These are phyloP conservation scores for Pestalotiopsis sp. DNA, from an alignment of 2,329 filamentous ascomycete species.

Conservation along the genomic window DNA sequence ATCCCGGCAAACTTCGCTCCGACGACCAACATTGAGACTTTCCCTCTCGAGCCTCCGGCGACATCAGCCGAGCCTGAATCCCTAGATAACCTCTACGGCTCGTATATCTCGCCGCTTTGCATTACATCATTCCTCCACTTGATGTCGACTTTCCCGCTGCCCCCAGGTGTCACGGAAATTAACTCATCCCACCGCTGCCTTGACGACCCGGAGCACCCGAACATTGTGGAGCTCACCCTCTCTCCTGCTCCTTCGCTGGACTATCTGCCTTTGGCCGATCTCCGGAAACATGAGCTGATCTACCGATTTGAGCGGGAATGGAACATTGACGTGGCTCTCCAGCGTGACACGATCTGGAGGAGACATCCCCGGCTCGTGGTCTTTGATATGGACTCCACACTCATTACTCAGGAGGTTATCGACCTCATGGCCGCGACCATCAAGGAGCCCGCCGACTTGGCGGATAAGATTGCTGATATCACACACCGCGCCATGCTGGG, in stretches of 20 bases:
- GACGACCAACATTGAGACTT: constrained; percentile 58
- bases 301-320: constrained; percentile 86
- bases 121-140: constrained; percentile 68
- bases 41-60: constrained; percentile 62
- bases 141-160: constrained; percentile 64
- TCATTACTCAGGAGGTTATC: constrained; percentile 97
- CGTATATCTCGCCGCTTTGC: constrained; percentile 66
- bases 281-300: constrained; percentile 80
- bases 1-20: constrained; percentile 61
- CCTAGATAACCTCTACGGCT: constrained; percentile 67
- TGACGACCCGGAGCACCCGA: constrained; percentile 60
- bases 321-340: constrained; percentile 84
- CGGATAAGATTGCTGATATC: constrained; percentile 82
- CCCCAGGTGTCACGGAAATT: constrained; percentile 52
- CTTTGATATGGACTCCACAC: constrained; percentile 98
- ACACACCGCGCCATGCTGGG: constrained; percentile 95
- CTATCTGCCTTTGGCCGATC: constrained; percentile 68
- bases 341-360: constrained; percentile 73
- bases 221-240: constrained; percentile 68
- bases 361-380: constrained; percentile 85
- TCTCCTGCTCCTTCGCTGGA: constrained; percentile 61
- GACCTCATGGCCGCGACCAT: constrained; percentile 89
- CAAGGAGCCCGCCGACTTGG: constrained; percentile 68
- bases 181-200: constrained; percentile 67
- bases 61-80: constrained; percentile 54